Percentiles rank a stretch among this genome's conserved stretches.
These are phyloP conservation scores for Pseudogymnoascus sp. DNA, from an alignment of 2,329 filamentous ascomycete genomes.

Conservation along the genomic window DNA sequence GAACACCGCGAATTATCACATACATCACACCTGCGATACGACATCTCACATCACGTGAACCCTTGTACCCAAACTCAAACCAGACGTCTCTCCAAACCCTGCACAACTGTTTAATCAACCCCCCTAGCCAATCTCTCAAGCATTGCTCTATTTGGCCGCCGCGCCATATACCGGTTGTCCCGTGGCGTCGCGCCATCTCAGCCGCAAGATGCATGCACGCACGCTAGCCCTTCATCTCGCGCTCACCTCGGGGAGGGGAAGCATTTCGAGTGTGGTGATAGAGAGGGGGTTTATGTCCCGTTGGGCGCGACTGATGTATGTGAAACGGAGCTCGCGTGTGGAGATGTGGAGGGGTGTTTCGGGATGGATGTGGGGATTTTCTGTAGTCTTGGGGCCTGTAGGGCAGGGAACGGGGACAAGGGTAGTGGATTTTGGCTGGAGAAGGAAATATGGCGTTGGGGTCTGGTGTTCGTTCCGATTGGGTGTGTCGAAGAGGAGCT, in stretches of 20 bases:
- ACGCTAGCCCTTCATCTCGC: slow-evolving; percentile 5
- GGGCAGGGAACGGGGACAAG: neutral
- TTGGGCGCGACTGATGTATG: neutral
- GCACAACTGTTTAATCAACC: neutral
- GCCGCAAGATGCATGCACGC: neutral
- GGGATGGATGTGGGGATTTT: neutral
- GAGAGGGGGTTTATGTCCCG: neutral
- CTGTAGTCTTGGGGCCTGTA: neutral
- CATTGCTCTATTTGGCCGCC: neutral
- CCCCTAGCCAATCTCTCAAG: neutral
- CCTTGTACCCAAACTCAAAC: neutral
- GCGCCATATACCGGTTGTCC: neutral
- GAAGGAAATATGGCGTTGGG: neutral
- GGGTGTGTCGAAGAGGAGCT: neutral
- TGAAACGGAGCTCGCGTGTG: slow-evolving; percentile 3
- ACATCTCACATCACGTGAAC: neutral
- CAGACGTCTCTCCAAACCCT: neutral
- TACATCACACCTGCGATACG: neutral
- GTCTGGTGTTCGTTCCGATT: neutral
- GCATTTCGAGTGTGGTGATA: neutral
- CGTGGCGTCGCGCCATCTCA: neutral
- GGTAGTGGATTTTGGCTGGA: neutral
- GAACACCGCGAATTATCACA: neutral
- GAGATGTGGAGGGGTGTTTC: slow-evolving; percentile 3
- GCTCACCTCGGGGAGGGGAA: neutral